Conservation (phyloP, 768 basidiomycete species). For the Kwoniella sp. region DNA sequence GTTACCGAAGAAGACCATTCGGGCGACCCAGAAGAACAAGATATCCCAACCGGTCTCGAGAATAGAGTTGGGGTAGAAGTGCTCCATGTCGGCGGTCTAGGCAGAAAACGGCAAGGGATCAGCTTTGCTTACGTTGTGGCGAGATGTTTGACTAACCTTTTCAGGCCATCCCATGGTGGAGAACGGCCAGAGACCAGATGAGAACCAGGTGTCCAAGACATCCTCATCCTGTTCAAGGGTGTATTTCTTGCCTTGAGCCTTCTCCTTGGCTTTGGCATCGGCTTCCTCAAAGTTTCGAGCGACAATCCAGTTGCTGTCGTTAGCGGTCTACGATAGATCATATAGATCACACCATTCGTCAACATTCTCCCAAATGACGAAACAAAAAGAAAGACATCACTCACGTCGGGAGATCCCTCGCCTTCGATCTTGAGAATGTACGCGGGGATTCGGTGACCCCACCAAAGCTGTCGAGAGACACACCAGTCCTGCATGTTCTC, state of each 20-base stretch:
- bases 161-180: constrained; percentile 97
- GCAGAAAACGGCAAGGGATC: constrained; percentile 14
- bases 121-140: neutral
- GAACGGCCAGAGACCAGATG: constrained; percentile 95
- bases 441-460: constrained; percentile 95
- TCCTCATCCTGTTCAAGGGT: constrained; percentile 90
- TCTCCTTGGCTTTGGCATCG: constrained; percentile 67
- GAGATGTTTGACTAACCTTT: constrained; percentile 62
- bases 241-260: constrained; percentile 68
- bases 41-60: constrained; percentile 99
- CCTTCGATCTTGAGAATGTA: constrained; percentile 89
- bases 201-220: constrained; percentile 99
- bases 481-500: constrained; percentile 98
- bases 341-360: neutral
- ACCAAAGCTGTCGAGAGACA: constrained; percentile 97
- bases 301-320: constrained; percentile 87
- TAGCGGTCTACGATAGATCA: constrained; percentile 63
- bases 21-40: constrained; percentile 99
- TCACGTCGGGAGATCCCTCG: constrained; percentile 62
- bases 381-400: constrained; percentile 15
- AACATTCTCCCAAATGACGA: constrained; percentile 54
- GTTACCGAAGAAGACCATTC: constrained; percentile 92
- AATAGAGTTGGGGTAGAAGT: constrained; percentile 85
- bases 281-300: constrained; percentile 81
- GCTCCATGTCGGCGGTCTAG: constrained; percentile 73